Evolutionary conservation across 495 filamentous ascomycete species (phyloP).

Genomic region (Extremus antarcticus): DNA sequence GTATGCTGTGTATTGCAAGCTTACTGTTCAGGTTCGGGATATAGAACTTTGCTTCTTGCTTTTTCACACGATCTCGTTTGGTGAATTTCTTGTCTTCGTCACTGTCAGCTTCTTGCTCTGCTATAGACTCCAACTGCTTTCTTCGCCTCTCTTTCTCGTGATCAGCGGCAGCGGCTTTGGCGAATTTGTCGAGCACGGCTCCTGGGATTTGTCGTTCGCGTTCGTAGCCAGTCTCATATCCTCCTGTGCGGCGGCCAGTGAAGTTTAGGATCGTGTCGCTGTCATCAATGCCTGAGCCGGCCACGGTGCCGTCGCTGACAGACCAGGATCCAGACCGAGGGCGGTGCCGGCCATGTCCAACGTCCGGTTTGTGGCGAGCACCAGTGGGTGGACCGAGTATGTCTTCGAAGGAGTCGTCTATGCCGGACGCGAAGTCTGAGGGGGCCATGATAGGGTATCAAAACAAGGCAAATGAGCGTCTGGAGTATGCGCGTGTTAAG

Average conservation of each 20-base stretch:
- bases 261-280: slow-evolving; percentile 1
- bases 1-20: background rate
- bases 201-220: background rate
- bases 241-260: background rate
- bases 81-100: background rate
- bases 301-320: background rate
- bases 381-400: background rate
- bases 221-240: background rate
- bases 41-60: background rate
- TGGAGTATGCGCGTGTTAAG: no score
- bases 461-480: no score
- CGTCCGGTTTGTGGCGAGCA: background rate
- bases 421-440: slow-evolving; percentile 12
- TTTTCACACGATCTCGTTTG: slow-evolving; percentile 1
- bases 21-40: background rate
- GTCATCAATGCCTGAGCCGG: slow-evolving; percentile 15
- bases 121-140: background rate
- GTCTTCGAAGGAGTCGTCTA: slow-evolving; percentile 13
- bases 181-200: background rate
- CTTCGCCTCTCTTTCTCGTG: background rate
- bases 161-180: background rate
- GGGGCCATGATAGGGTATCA: background rate
- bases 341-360: background rate
- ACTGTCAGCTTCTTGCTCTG: background rate
- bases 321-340: slow-evolving; percentile 15